Evolutionary conservation across 2,329 filamentous ascomycete species (phyloP).

Genomic region (Ceratocystis variospora): DNA sequence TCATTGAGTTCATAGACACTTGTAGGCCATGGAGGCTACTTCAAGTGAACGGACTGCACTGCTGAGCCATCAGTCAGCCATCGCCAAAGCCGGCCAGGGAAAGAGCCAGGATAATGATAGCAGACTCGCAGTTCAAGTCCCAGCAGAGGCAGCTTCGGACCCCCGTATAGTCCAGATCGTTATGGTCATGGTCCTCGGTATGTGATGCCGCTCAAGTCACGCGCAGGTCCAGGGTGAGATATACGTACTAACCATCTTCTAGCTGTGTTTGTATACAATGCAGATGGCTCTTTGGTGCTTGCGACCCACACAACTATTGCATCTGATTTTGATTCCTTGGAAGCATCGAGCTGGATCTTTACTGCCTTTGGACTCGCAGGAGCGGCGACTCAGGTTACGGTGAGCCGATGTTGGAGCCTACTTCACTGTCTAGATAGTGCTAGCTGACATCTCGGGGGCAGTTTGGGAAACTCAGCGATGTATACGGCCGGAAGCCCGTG

Average conservation of each 20-base stretch:
- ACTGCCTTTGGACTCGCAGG: constrained; percentile 26
- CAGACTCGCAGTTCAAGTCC: neutral
- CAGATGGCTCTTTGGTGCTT: constrained; percentile 50
- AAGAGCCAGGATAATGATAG: neutral
- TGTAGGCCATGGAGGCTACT: neutral
- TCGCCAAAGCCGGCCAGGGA: neutral
- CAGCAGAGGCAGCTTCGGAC: neutral
- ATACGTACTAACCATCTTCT: neutral
- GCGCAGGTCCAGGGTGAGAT: neutral
- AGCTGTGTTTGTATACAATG: constrained; percentile 46
- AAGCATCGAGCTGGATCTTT: constrained; percentile 35
- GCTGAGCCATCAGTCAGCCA: neutral
- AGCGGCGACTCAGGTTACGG: constrained; percentile 24
- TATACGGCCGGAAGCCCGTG: constrained; percentile 24
- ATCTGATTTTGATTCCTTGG: constrained; percentile 44
- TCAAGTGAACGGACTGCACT: neutral
- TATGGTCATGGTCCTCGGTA: constrained; percentile 21
- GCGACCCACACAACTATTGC: constrained; percentile 51
- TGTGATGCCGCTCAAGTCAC: neutral
- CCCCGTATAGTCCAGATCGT: constrained; percentile 11
- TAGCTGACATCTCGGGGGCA: constrained; percentile 12
- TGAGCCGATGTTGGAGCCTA: constrained; percentile 6
- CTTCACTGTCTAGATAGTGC: neutral
- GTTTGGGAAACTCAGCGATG: constrained; percentile 25
- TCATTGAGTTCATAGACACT: neutral